Percentiles rank a stretch among this genome's conserved stretches.
Conservation (phyloP, 805 yeast genomes). For the Myxozyma sirexii region DNA sequence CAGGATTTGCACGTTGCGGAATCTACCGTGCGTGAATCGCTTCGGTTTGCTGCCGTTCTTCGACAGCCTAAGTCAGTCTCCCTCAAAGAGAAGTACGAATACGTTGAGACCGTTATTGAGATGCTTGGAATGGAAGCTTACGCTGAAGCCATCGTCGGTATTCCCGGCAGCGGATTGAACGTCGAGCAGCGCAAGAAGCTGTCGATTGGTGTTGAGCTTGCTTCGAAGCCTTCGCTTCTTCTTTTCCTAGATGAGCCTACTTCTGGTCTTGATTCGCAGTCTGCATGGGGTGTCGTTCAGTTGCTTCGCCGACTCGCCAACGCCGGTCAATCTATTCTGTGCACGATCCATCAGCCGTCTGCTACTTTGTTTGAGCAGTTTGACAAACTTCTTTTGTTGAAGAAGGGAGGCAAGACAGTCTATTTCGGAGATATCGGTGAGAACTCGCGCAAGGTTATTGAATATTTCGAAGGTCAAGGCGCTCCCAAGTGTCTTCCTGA, state of each 20-base stretch:
- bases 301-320: slow-evolving; percentile 66
- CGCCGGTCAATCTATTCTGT: slow-evolving; percentile 73
- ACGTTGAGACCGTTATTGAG: slow-evolving; percentile 69
- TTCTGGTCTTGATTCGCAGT: slow-evolving; percentile 64
- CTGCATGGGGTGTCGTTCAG: slow-evolving; percentile 71
- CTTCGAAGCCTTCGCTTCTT: slow-evolving; percentile 65
- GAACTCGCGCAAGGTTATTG: slow-evolving; percentile 57
- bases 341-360: slow-evolving; percentile 80
- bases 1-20: slow-evolving; percentile 74
- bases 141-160: slow-evolving; percentile 81
- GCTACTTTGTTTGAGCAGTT: slow-evolving; percentile 68
- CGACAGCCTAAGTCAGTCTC: slow-evolving; percentile 68
- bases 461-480: slow-evolving; percentile 71
- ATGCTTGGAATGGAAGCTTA: slow-evolving; percentile 69
- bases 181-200: slow-evolving; percentile 70
- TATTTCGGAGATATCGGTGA: slow-evolving; percentile 81
- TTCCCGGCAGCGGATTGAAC: slow-evolving; percentile 69
- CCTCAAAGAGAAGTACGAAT: slow-evolving; percentile 59
- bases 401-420: slow-evolving; percentile 77
- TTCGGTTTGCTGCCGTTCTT: slow-evolving; percentile 68
- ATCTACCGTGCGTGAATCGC: slow-evolving; percentile 73
- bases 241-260: slow-evolving; percentile 71
- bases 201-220: slow-evolving; percentile 72
- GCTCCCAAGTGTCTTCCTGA: slow-evolving; percentile 63
- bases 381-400: slow-evolving; percentile 66